Evolutionary conservation across 31 red algal species (phyloP).

Genomic region (Bonnemaisonia californica): DNA sequence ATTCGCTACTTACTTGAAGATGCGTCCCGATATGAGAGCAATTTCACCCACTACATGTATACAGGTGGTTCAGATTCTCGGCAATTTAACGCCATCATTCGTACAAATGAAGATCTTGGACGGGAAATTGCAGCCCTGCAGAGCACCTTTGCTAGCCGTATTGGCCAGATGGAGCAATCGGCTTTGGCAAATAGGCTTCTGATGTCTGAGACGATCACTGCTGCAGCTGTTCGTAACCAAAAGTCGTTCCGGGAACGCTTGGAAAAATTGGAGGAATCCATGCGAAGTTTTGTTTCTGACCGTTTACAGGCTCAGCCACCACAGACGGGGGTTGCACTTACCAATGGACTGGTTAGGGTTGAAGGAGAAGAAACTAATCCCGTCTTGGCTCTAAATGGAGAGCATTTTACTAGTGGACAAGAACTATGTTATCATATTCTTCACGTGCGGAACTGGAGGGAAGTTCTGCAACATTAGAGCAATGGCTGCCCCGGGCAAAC

Average conservation of each 20-base stretch:
- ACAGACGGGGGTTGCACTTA: background rate
- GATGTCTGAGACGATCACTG: too few relatives aligned
- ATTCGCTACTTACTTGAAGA: slow-evolving; percentile 18
- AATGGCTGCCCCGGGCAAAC: background rate
- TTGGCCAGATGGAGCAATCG: slow-evolving; percentile 1
- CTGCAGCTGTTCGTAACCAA: too few relatives aligned
- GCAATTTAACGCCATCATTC: background rate
- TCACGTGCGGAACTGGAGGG: background rate
- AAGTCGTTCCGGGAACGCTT: too few relatives aligned
- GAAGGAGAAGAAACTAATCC: background rate
- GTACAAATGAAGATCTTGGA: background rate
- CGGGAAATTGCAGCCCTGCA: too few relatives aligned
- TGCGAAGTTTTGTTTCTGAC: too few relatives aligned
- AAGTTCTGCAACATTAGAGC: background rate
- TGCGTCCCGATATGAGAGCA: slow-evolving; percentile 6
- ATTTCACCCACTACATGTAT: slow-evolving; percentile 17
- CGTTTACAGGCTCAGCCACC: too few relatives aligned
- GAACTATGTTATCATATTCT: background rate
- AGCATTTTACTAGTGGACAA: background rate
- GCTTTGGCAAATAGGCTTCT: background rate
- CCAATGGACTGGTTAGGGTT: background rate
- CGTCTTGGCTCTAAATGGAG: background rate
- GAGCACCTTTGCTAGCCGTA: background rate
- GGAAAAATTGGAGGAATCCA: too few relatives aligned
- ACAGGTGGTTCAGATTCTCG: background rate